Evolutionary conservation across 148 eudicot species (phyloP).

Genomic region (Chenopodium formosanum): DNA sequence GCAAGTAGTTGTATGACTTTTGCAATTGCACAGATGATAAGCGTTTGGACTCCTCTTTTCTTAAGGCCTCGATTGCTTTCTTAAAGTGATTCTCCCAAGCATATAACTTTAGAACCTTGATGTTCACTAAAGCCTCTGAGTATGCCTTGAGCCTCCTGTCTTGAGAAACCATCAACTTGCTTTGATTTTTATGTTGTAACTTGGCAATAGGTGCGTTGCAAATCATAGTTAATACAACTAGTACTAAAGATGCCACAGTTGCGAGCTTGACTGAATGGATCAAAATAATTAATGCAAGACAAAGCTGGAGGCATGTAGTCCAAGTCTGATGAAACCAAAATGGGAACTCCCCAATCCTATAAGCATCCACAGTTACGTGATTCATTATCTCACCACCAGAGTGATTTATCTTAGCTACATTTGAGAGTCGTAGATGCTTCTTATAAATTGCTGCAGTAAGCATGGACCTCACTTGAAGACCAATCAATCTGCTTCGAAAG

Average conservation of each 20-base stretch:
- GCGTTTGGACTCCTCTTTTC: slow-evolving; percentile 51
- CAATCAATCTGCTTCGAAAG: slow-evolving; percentile 53
- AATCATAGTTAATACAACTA: slow-evolving; percentile 48
- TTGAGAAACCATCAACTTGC: slow-evolving; percentile 61
- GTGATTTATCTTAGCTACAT: slow-evolving; percentile 52
- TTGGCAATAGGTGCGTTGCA: slow-evolving; percentile 65
- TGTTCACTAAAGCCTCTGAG: slow-evolving; percentile 64
- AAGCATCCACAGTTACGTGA: slow-evolving; percentile 70
- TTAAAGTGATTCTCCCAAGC: slow-evolving; percentile 75
- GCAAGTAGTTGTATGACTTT: slow-evolving; percentile 42
- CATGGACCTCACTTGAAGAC: slow-evolving; percentile 60
- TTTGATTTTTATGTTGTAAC: slow-evolving; percentile 53
- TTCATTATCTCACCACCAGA: slow-evolving; percentile 79
- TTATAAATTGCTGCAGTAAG: slow-evolving; percentile 68
- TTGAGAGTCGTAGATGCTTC: slow-evolving; percentile 65
- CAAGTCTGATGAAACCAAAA: slow-evolving; percentile 75
- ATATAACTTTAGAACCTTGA: slow-evolving; percentile 72
- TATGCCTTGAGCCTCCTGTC: slow-evolving; percentile 54
- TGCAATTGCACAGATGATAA: slow-evolving; percentile 52
- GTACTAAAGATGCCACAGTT: slow-evolving; percentile 49
- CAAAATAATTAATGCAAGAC: slow-evolving; percentile 51
- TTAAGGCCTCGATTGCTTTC: slow-evolving; percentile 43
- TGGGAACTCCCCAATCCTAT: slow-evolving; percentile 78
- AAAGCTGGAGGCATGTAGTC: slow-evolving; percentile 66
- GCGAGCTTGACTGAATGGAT: slow-evolving; percentile 53